Percentiles rank a stretch among this genome's conserved stretches.
Evolutionary conservation across 2,329 filamentous ascomycete species (phyloP).

Genomic region (Hymenoscyphus fraxineus): DNA sequence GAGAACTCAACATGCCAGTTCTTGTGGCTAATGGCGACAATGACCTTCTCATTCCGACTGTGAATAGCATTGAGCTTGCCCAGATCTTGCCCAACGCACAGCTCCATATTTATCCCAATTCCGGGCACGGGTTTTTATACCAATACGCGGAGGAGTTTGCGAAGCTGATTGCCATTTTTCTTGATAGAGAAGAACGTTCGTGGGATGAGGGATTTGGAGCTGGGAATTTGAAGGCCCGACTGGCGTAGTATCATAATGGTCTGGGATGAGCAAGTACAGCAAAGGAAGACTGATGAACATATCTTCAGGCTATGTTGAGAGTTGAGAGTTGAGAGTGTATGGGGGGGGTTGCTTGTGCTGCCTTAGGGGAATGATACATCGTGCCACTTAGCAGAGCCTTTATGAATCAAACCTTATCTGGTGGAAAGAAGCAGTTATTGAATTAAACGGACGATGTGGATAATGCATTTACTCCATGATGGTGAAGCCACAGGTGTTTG

Average conservation of each 20-base stretch:
- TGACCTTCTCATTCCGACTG: slow-evolving; percentile 22
- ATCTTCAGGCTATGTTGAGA: no score
- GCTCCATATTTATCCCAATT: slow-evolving; percentile 21
- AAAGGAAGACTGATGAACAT: no score
- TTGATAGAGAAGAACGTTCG: slow-evolving; percentile 11
- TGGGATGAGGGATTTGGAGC: background rate
- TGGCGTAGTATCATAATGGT: background rate
- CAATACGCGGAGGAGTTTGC: slow-evolving; percentile 24
- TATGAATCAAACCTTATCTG: no score
- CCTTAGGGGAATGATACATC: no score
- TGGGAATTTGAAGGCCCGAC: background rate
- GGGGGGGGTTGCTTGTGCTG: no score
- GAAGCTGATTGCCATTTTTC: slow-evolving; percentile 20
- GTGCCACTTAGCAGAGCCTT: no score
- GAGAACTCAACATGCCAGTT: slow-evolving; percentile 31
- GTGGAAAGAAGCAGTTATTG: no score
- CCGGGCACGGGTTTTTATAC: slow-evolving; percentile 25
- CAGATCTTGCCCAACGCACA: slow-evolving; percentile 15
- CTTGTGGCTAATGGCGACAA: slow-evolving; percentile 31
- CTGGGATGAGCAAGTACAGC: no score
- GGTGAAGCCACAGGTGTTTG: no score
- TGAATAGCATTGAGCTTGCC: slow-evolving; percentile 19
- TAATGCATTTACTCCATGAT: no score
- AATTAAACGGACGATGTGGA: no score
- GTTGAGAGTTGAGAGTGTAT: no score